Base-by-base conservation (phyloP, 2,329 filamentous ascomycete species). In the Aureobasidium sp. region DNA sequence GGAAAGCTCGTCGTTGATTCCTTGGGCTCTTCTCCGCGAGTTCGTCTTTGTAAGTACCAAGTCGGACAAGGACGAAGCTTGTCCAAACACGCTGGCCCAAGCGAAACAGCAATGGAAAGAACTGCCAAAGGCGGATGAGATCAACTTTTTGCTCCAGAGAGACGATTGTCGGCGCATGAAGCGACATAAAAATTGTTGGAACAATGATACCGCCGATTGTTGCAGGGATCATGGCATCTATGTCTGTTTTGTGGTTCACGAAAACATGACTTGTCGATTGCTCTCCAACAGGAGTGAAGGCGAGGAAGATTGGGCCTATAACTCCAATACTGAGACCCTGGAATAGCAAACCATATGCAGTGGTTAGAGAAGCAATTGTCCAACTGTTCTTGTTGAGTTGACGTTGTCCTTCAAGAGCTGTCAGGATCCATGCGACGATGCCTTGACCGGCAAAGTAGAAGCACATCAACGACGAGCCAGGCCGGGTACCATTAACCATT, bases 401-500 rank as follows among this genome's bases (percentile, higher is more conserved):
- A 5, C 60, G 49, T 29, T 53, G 40, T 31, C 60, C 60, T 42
- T 61, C 60, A 14, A 61, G 29, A n/a, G 35, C 31, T 15, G 60
- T 61, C 29, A 53, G 9, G 19, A 61, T 56, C 60, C 60, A 61
- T 19, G 49, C 42, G 29, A 33, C 50, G 9, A 61, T 61, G 14
- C 60, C 60, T 56, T 61, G 60, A 15, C 49, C 60, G 24, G 60
- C 60, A 56, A 61, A 61, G 40, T 61, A 61, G 42, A 61, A 56
- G 33, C 48, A 61, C 48, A 54, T 53, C 29, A 61, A 31, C 3
- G 50, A 61, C 8, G 60, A 53, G 42, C 49, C 50, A 4, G 49
- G 39, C 17, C n/a, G 39, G 12, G 39, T 47, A 3, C 60, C 60
- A n/a, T 61, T 47, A 17, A 61, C 60, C 49, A 61, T 40, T 2